Evolutionary conservation across 2,329 filamentous ascomycete species (phyloP).

Genomic region (Xylariomycetidae sp.): DNA sequence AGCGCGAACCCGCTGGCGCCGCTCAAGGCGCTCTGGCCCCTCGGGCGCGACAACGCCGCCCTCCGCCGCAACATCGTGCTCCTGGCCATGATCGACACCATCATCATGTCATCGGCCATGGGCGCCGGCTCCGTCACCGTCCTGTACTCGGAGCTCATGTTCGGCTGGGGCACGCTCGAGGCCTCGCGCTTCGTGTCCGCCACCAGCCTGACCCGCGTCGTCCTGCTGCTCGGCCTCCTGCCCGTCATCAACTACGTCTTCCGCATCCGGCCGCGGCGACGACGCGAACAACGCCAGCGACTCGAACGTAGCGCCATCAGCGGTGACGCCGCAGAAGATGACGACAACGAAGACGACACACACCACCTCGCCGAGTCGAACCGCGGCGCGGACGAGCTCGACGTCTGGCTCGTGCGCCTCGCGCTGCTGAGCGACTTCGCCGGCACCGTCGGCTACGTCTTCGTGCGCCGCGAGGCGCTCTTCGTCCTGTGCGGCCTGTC

Average conservation of each 20-base stretch:
- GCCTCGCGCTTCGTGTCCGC: conserved; percentile 76
- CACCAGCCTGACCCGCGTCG: conserved; percentile 72
- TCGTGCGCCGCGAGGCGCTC: conserved; percentile 55
- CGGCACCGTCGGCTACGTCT: conserved; percentile 71
- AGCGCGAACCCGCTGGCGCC: conserved; percentile 68
- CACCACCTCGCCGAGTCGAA: conserved; percentile 45
- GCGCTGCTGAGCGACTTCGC: conserved; percentile 72
- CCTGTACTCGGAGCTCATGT: conserved; percentile 76
- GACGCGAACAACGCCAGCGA: no score
- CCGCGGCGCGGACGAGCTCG: conserved; percentile 70
- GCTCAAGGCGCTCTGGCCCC: conserved; percentile 72
- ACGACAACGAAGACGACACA: no score
- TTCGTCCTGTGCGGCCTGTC: conserved; percentile 71
- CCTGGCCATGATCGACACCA: conserved; percentile 74
- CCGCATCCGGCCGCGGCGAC: conserved; percentile 49
- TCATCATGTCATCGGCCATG: conserved; percentile 77
- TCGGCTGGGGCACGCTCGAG: conserved; percentile 78
- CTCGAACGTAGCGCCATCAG: no score
- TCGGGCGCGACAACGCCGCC: conserved; percentile 54
- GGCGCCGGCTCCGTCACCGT: conserved; percentile 77
- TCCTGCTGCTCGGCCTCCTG: conserved; percentile 69
- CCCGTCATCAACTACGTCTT: conserved; percentile 74
- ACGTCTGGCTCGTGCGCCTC: conserved; percentile 70
- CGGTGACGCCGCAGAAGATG: conserved; percentile 28
- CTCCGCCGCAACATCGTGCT: conserved; percentile 79